Evolutionary conservation across 768 basidiomycete genomes (phyloP).

Genomic region (Agrocybe chaxingu): DNA sequence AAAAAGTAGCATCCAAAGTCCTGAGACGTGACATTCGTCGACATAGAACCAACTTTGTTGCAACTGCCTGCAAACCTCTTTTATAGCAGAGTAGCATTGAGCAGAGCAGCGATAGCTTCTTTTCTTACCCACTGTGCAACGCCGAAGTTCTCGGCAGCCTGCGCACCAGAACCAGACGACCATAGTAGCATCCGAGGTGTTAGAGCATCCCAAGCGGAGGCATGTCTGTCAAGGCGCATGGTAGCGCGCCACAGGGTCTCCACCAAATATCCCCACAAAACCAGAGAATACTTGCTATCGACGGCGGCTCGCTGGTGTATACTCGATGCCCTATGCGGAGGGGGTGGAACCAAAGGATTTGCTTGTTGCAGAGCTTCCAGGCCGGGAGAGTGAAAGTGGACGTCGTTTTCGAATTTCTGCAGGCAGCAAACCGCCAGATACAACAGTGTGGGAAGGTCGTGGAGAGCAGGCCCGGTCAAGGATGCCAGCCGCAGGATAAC

Average conservation of each 20-base stretch:
- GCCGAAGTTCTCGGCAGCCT: not conserved
- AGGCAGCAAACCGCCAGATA: slow-evolving; percentile 23
- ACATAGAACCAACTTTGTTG: too few species aligned
- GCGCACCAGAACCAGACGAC: slow-evolving; percentile 30
- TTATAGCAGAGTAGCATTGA: too few species aligned
- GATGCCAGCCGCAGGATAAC: slow-evolving; percentile 35
- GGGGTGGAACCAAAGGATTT: slow-evolving; percentile 34
- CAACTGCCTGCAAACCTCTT: too few species aligned
- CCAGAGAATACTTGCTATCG: not conserved
- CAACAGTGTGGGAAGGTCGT: slow-evolving; percentile 29
- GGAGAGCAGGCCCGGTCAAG: slow-evolving; percentile 22
- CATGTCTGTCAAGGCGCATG: slow-evolving; percentile 35
- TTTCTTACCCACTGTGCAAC: slow-evolving; percentile 7
- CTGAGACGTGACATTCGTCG: too few species aligned
- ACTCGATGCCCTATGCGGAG: slow-evolving; percentile 21
- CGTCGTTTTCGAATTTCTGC: slow-evolving; percentile 23
- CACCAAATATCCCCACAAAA: slow-evolving; percentile 42
- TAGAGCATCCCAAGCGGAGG: slow-evolving; percentile 45
- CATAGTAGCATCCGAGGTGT: slow-evolving; percentile 55
- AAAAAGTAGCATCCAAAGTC: too few species aligned
- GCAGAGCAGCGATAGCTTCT: not conserved
- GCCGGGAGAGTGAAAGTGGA: slow-evolving; percentile 5
- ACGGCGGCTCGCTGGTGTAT: slow-evolving; percentile 29
- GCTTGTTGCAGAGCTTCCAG: slow-evolving; percentile 20
- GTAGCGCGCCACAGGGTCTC: slow-evolving; percentile 55